A percentile compares a stretch with the other conserved stretches of the same genome.
These are phyloP conservation scores for Microascus cirrosus DNA, from an alignment of 2,329 filamentous ascomycete genomes.

Conservation along the genomic window DNA sequence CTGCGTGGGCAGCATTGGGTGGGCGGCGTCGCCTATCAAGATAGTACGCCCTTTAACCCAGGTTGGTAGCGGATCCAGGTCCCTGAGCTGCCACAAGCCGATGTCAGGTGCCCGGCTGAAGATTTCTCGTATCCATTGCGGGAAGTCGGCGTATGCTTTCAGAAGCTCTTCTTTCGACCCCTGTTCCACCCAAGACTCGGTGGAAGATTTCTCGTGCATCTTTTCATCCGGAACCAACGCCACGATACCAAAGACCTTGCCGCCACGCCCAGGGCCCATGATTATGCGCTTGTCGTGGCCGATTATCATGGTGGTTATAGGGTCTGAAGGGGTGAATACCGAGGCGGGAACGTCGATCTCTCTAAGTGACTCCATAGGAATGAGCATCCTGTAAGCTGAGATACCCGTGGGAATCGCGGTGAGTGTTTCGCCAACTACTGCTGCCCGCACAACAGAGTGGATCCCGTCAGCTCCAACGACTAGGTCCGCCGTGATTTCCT, in stretches of 20 bases:
- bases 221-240: constrained; percentile 49
- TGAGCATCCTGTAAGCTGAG: constrained; percentile 42
- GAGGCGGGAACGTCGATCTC: constrained; percentile 45
- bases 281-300: constrained; percentile 55
- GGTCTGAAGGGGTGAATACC: constrained; percentile 55
- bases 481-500: constrained; percentile 30
- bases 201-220: constrained; percentile 35
- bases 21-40: constrained; percentile 12
- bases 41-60: constrained; percentile 39
- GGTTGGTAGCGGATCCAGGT: constrained; percentile 49
- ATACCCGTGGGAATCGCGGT: constrained; percentile 35
- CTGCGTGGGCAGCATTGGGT: constrained; percentile 23
- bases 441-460: constrained; percentile 31
- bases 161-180: constrained; percentile 35
- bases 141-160: constrained; percentile 47
- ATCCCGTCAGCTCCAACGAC: constrained; percentile 43
- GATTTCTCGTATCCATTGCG: constrained; percentile 48
- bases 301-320: constrained; percentile 58
- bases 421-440: constrained; percentile 7
- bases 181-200: neutral
- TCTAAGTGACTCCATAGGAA: constrained; percentile 38
- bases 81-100: constrained; percentile 54
- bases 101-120: constrained; percentile 52
- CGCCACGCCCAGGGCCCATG: constrained; percentile 50
- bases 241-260: constrained; percentile 39